phyloP scores from a whole-genome alignment of 768 basidiomycete genomes.

The Rhodotorula toruloides region DNA sequence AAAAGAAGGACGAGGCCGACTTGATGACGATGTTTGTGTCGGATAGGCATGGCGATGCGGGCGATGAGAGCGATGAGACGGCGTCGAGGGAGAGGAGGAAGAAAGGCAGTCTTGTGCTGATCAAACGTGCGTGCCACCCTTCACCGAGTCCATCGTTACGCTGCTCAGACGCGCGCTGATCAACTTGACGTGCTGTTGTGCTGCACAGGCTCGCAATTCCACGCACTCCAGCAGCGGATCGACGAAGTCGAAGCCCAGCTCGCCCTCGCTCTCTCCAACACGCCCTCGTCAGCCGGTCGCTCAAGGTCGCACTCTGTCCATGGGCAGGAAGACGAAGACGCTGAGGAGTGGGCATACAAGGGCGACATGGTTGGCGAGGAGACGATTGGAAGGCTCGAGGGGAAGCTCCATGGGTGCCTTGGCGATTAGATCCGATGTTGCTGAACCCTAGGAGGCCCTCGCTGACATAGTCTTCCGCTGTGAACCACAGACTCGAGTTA shows the following conservation, averaged over 20 bases:
- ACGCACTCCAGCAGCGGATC: constrained; percentile 27
- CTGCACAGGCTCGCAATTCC: constrained; percentile 22
- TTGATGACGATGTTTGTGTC: constrained; percentile 25
- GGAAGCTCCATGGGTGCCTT: neutral
- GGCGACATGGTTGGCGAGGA: neutral
- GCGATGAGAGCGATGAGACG: neutral
- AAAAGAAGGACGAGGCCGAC: neutral
- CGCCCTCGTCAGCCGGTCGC: neutral
- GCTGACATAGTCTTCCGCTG: neutral
- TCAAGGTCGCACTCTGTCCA: neutral
- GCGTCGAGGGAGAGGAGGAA: neutral
- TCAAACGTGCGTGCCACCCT: constrained; percentile 36
- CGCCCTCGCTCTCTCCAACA: neutral
- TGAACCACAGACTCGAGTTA: neutral
- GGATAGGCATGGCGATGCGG: neutral
- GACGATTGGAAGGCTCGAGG: neutral
- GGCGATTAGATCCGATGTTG: too few species aligned
- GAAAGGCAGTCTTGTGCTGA: constrained; percentile 31
- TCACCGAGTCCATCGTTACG: too few species aligned
- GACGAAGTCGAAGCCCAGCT: constrained; percentile 28
- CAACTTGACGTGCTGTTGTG: neutral
- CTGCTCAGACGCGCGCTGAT: too few species aligned
- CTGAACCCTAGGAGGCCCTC: too few species aligned
- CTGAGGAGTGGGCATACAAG: neutral
- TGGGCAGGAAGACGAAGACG: neutral